Percentiles rank a stretch among this genome's conserved stretches.
phyloP scores from a whole-genome alignment of 768 basidiomycete genomes.

The Exidia glandulosa region DNA sequence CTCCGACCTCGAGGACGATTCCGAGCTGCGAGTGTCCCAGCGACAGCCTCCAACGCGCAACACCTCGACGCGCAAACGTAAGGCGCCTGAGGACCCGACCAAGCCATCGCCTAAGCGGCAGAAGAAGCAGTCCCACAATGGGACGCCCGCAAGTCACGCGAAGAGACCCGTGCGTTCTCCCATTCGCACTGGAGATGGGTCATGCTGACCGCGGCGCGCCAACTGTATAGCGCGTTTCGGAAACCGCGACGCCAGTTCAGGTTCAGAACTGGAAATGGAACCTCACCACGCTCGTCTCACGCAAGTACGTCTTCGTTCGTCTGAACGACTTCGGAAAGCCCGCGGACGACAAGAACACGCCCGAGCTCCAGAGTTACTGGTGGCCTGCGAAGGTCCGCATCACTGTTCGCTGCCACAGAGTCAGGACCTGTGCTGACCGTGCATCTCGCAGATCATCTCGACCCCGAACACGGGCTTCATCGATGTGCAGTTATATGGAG shows the following conservation, averaged over 20 bases:
- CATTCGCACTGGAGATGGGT: neutral
- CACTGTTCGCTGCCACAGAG: neutral
- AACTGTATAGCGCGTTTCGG: neutral
- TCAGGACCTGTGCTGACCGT: neutral
- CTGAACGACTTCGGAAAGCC: neutral
- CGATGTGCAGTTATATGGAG: neutral
- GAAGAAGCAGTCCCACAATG: neutral
- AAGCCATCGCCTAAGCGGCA: neutral
- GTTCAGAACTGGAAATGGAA: neutral
- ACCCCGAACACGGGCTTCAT: neutral
- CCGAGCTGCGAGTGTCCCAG: neutral
- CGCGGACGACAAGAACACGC: neutral
- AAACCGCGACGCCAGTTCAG: neutral
- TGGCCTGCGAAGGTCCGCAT: neutral
- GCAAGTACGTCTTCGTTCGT: neutral
- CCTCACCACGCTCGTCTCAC: neutral
- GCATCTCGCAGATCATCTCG: neutral
- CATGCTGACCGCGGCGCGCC: neutral
- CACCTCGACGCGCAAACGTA: neutral
- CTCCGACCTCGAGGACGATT: neutral
- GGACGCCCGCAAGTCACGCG: neutral
- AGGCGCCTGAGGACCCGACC: neutral
- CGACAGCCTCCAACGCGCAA: neutral
- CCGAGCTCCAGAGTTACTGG: neutral
- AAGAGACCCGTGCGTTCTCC: neutral